Percentiles rank a stretch among this genome's conserved stretches.
These are phyloP conservation scores for Ilex aquifolium DNA, from an alignment of 257 asterid genomes.

Conservation along the genomic window DNA sequence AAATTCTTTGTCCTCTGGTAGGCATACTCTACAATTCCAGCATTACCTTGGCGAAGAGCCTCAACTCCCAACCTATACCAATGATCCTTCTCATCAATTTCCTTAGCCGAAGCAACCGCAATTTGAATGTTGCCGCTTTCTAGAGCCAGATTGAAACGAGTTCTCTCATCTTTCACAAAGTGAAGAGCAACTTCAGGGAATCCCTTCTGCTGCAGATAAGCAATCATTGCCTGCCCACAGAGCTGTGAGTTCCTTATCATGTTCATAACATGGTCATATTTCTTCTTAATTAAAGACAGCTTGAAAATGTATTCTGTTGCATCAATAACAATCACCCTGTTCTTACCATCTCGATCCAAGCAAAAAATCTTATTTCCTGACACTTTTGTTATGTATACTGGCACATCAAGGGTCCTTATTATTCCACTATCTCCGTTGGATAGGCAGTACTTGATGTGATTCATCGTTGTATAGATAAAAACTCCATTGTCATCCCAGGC, in stretches of 20 bases:
- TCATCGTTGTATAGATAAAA: constrained; percentile 82
- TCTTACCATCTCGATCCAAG: constrained; percentile 95
- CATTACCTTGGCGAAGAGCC: constrained; percentile 98
- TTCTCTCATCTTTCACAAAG: constrained; percentile 93
- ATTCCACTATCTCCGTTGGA: constrained; percentile 98
- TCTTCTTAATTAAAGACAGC: constrained; percentile 66
- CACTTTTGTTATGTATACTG: constrained; percentile 82
- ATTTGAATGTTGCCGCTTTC: constrained; percentile 93
- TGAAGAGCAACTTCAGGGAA: constrained; percentile 96
- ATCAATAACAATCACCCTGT: constrained; percentile 83
- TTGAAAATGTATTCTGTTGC: constrained; percentile 86
- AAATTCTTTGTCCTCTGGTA: constrained; percentile 89
- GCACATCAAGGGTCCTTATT: constrained; percentile 85
- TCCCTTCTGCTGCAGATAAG: constrained; percentile 97
- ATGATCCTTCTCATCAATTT: constrained; percentile 83
- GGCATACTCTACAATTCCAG: constrained; percentile 91
- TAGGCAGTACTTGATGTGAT: constrained; percentile 94
- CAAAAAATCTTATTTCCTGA: constrained; percentile 84
- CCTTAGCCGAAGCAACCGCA: constrained; percentile 88
- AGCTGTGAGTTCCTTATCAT: constrained; percentile 91
- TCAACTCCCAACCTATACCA: constrained; percentile 95
- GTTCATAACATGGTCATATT: constrained; percentile 89
- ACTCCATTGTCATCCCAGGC: constrained; percentile 99
- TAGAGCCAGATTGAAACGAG: constrained; percentile 86
- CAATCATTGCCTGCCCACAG: constrained; percentile 99